These are phyloP conservation scores for Bjerkandera adusta DNA, from an alignment of 1,284 basidiomycete species.

Conservation along the genomic window DNA sequence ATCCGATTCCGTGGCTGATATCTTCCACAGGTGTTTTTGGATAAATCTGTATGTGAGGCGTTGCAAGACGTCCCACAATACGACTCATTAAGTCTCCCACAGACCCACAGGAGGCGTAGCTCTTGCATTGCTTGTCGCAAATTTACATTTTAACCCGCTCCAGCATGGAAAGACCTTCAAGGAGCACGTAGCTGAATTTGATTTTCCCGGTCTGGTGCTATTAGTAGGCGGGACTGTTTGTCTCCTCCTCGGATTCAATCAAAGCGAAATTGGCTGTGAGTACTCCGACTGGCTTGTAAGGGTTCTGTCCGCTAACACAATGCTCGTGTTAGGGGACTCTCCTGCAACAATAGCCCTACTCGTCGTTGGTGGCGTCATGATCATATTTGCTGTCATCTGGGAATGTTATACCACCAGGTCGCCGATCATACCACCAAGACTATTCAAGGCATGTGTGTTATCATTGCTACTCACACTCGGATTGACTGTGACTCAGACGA, in stretches of 20 bases:
- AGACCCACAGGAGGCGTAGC: conserved; percentile 8
- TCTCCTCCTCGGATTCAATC: conserved; percentile 80
- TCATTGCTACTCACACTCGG: background rate
- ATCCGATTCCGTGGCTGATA: conserved; percentile 25
- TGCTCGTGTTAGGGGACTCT: conserved; percentile 24
- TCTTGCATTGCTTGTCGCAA: background rate
- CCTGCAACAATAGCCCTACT: conserved; percentile 68
- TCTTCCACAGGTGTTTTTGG: conserved; percentile 19
- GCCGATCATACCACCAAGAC: conserved; percentile 74
- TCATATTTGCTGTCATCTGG: conserved; percentile 55
- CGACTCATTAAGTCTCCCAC: background rate
- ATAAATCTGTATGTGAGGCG: conserved; percentile 4
- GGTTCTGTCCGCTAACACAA: background rate
- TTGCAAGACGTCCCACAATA: background rate
- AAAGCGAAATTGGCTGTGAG: conserved; percentile 60
- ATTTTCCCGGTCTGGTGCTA: conserved; percentile 68
- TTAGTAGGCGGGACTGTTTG: conserved; percentile 69
- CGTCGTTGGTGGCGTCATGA: conserved; percentile 55
- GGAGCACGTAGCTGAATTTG: conserved; percentile 62
- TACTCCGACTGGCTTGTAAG: conserved; percentile 1
- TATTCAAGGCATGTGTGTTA: conserved; percentile 60
- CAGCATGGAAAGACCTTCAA: conserved; percentile 49
- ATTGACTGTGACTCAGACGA: conserved; percentile 49
- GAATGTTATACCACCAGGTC: conserved; percentile 66
- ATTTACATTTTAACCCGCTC: conserved; percentile 3